Evolutionary conservation across 169 alveolate species (phyloP), one percentile per base, ranked within the genome.

Genomic region (Perkinsus marinus): DNA sequence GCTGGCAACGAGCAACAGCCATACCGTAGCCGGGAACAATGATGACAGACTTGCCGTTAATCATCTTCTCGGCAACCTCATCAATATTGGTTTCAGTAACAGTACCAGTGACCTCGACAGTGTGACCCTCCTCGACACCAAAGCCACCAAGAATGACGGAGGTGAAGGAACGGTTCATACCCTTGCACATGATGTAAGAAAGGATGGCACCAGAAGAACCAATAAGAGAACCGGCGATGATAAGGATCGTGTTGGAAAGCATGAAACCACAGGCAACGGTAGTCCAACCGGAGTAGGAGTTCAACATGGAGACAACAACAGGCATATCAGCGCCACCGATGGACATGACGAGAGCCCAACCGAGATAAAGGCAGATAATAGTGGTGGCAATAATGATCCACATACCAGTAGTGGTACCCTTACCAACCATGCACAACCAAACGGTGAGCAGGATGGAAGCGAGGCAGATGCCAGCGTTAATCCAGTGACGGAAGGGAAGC

Each of bases 121-220:
- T 91, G 43, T 90, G 68, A 39, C 91, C 92, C 39, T 92, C 90
- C 39, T 90, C 96, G 43, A 91, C 91, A 89, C 94, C 97, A 91
- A 93, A 96, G 37, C 98, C 96, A 39, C 97, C 97, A 46, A 95
- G 93, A 39, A 96, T 94, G 79, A 96, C 97, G 92, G 94, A 93
- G 89, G 93, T 26, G 57, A 95, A 90, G 79, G 68, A 89, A 39
- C 57, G 95, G 89, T 97, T 97, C 98, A 97, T 97, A 37, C 30
- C 98, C 43, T 93, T 92, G 93, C 99, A 98, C 99, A 98, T 98
- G 91, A 98, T 96, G 92, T 97, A 97, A n/a, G 98, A 95, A 79
- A 98, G 97, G 93, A 97, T 96, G 39, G 99, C 98, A 36, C 99
- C 99, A 17, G 98, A 96, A 39, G 99, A 96, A 22, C 99, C 99